Base-by-base conservation (phyloP, 2,329 filamentous ascomycete species). In the Penicillium janthinellum region DNA sequence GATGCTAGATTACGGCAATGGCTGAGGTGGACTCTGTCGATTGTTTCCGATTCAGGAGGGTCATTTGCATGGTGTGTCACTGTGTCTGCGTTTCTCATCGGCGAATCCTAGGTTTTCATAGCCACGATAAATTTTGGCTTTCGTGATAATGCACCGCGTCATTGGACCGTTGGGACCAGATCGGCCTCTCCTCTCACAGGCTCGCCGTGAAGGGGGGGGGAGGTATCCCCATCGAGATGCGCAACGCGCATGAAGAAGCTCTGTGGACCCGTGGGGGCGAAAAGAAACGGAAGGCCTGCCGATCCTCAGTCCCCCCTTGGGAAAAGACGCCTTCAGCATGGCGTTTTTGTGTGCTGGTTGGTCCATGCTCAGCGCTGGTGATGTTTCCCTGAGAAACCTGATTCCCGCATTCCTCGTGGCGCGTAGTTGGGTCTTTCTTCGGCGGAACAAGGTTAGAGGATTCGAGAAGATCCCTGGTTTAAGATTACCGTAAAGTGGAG, bases 401-500 rank as follows among this genome's bases (percentile, higher is more conserved):
- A 39, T 37, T 54, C 28, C 47, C n/a, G 20, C 44, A 31, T 48
- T 45, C 28, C 50, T 57, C n/a, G 58, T 61, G 55, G 58, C 61
- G 47, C 44, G 8, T 22, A 48, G 34, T 55, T 20, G 41, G 41
- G 17, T 38, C 54, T 31, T 22, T 48, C 17, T 25, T 52, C 38
- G 35, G 20, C 28, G 31, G 15, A 34, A 49, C n/a, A 63, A 62
- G 60, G 57, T 64, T 65, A 12, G 37, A 50, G 31, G 54, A 57
- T 61, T 48, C 39, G 22, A 62, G 48, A 55, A 20, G 64, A 66
- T 66, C 62, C 47, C 39, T 51, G 44, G 34, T 37, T 60, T 48
- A 61, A 61, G 54, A 62, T 63, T 59, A 50, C 59, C 6, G 25
- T 47, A 15, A 35, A 41, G 59, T 67, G 66, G 61, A 58, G 61